Evolutionary conservation across 2,329 filamentous ascomycete species (phyloP), one percentile per base, ranked within the genome.

Genomic region (Fusarium sp.): DNA sequence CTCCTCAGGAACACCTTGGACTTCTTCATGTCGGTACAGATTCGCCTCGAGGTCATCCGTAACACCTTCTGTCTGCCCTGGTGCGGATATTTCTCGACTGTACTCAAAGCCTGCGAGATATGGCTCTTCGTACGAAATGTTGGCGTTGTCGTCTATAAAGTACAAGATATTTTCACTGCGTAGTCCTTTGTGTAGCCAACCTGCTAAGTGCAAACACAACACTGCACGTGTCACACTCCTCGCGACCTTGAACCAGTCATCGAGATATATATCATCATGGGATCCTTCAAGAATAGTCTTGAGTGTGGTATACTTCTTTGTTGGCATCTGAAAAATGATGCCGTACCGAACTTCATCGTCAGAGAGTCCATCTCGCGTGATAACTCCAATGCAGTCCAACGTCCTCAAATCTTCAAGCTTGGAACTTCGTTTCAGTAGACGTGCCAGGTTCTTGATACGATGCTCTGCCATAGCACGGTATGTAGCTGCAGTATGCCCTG

Each of bases 121-220:
- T 1, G 17, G 32, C 17, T 50, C 32, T 26, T 50, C 48, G 7
- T 26, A 50, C 1, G 20, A 12, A 6, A 50, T 6, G 0, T 50
- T 3, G 0, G 17, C 32, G 0, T 17, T 0, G 3, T 26, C 20
- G 1, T 50, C 17, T 2, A 26, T 17, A 12, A 37, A 50, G 6
- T 50, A 50, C 6, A 37, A 9, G 7, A 50, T 37, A 17, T 37
- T 50, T 1, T 50, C 48, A 17, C 48, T 50, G 32, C 32, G 17
- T 1, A 50, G 20, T 15, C 48, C 48, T 6, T 50, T 50, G 20
- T 50, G 48, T 6, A 50, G 0, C 32, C 48, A 50, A 4, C 48
- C 48, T 3, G 48, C 20, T 2, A 50, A 20, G 12, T 50, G 32
- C 3, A 50, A 37, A 14, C 48, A 50, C 6, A 37, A 1, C 9